Conservation (phyloP, 2,329 filamentous ascomycete species). For the Herpotrichia juniperi region DNA sequence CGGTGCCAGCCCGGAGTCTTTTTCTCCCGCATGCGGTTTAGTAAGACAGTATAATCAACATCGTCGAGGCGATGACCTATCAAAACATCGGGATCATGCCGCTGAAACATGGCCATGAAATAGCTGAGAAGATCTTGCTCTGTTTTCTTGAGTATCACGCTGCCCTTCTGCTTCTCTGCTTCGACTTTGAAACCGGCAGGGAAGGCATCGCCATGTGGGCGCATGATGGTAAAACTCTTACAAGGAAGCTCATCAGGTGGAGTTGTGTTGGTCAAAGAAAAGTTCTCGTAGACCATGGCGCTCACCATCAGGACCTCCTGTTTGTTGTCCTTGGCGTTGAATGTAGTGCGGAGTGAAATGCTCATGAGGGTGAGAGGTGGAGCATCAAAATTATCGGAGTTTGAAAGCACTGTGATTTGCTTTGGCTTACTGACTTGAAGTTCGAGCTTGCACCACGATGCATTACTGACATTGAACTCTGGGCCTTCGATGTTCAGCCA, state of each 20-base stretch:
- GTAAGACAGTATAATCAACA: constrained; percentile 89
- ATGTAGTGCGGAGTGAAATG: constrained; percentile 81
- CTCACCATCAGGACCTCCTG: constrained; percentile 94
- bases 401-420: constrained; percentile 72
- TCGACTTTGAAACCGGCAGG: constrained; percentile 86
- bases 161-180: constrained; percentile 74
- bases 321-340: constrained; percentile 92
- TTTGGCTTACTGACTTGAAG: constrained; percentile 80
- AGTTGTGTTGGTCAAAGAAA: constrained; percentile 85
- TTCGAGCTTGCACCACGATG: constrained; percentile 97
- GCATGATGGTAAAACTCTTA: constrained; percentile 88
- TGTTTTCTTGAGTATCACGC: constrained; percentile 80
- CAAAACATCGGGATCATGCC: constrained; percentile 90
- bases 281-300: constrained; percentile 89
- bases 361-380: constrained; percentile 97
- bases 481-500: constrained; percentile 91
- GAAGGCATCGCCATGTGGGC: constrained; percentile 76
- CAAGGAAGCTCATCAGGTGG: constrained; percentile 87
- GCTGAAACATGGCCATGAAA: constrained; percentile 86
- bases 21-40: constrained; percentile 85
- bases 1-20: constrained; percentile 95
- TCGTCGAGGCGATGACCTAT: constrained; percentile 96
- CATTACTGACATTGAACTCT: constrained; percentile 87
- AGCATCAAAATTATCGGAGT: constrained; percentile 80
- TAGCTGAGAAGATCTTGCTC: constrained; percentile 86